Evolutionary conservation across 805 yeast genomes (phyloP).

Genomic region (Wickerhamiella kurtzmanii): DNA sequence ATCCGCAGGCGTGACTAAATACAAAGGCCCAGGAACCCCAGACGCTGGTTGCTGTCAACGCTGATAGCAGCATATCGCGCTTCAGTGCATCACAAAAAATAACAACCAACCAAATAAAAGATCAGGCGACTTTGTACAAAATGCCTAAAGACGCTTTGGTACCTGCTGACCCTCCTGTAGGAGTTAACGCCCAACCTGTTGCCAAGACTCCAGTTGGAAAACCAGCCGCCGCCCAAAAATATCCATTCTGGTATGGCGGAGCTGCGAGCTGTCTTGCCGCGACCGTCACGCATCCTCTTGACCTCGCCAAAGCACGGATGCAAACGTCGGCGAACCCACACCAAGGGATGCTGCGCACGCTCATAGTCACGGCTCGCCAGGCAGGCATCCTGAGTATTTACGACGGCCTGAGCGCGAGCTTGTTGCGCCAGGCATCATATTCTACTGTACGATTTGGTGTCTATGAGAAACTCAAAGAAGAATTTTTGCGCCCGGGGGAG

Average conservation of each 20-base stretch:
- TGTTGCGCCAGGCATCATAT: conserved; percentile 77
- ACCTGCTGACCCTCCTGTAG: background rate
- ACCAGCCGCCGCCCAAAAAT: background rate
- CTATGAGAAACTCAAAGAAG: conserved; percentile 63
- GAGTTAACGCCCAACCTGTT: background rate
- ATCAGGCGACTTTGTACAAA: no score
- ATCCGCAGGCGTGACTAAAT: background rate
- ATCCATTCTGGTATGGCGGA: conserved; percentile 33
- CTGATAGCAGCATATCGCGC: background rate
- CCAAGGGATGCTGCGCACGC: conserved; percentile 47
- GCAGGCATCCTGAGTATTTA: conserved; percentile 59
- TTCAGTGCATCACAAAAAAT: no score
- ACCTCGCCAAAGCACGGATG: conserved; percentile 72
- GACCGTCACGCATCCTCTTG: conserved; percentile 54
- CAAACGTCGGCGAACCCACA: conserved; percentile 66
- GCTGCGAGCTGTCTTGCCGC: conserved; percentile 31
- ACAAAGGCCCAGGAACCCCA: background rate
- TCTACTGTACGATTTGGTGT: conserved; percentile 77
- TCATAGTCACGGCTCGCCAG: conserved; percentile 40
- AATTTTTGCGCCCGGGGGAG: conserved; percentile 29
- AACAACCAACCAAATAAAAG: no score
- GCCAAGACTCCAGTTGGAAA: background rate
- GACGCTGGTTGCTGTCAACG: background rate
- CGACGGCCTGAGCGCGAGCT: conserved; percentile 69
- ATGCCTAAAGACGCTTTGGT: background rate